phyloP scores from a whole-genome alignment of 306 rosid genomes.

The Prunus davidiana region DNA sequence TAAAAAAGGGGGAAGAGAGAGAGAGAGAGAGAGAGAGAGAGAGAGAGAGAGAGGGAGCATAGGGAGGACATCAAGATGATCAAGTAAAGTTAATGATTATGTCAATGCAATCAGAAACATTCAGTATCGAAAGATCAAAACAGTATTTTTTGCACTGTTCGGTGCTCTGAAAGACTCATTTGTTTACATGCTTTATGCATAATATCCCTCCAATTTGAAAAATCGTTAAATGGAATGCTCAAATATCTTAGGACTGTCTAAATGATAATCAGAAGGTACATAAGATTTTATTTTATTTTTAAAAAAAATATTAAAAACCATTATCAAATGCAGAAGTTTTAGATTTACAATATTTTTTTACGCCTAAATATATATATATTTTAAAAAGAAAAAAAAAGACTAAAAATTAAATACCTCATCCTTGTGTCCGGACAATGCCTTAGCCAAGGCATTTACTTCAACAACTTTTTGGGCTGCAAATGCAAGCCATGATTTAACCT shows the following conservation, averaged over 20 bases:
- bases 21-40: no score
- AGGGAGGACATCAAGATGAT: no score
- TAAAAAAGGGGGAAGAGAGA: no score
- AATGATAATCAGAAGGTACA: not conserved
- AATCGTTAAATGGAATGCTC: not conserved
- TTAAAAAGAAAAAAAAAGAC: no score
- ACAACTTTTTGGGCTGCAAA: conserved; percentile 84
- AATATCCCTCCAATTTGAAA: not conserved
- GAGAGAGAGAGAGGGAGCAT: no score
- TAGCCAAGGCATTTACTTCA: conserved; percentile 84
- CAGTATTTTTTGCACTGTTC: not conserved
- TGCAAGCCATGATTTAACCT: conserved; percentile 86
- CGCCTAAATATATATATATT: no score
- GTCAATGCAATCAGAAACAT: not conserved
- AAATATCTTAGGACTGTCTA: not conserved
- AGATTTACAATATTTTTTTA: not conserved
- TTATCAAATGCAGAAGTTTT: not conserved
- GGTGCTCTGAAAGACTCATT: not conserved
- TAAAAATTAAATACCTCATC: conserved; percentile 43
- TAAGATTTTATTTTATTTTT: not conserved
- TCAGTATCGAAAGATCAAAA: not conserved
- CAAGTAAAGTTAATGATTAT: no score
- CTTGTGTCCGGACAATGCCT: conserved; percentile 63
- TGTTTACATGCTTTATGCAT: not conserved
- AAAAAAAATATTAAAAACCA: not conserved